phyloP scores from a whole-genome alignment of 768 basidiomycete species.

The Auriscalpium vulgare region DNA sequence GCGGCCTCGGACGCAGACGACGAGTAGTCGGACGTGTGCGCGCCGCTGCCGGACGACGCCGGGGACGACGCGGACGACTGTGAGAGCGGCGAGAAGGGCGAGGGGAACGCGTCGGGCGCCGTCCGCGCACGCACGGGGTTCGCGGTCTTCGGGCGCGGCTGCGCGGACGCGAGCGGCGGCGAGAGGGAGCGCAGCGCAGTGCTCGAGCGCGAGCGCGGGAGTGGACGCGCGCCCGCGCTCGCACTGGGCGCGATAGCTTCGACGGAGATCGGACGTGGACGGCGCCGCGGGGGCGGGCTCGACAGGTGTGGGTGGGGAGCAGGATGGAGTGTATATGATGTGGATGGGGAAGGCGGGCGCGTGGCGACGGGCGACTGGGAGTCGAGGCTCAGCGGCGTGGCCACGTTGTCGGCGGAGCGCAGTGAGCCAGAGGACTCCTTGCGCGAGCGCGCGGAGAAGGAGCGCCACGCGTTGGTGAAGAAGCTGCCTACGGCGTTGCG shows the following conservation, averaged over 20 bases:
- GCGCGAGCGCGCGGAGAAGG: background rate
- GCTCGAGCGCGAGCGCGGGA: background rate
- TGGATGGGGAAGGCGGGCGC: background rate
- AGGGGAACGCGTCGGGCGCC: background rate
- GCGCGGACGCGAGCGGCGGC: background rate
- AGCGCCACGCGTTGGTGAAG: constrained; percentile 16
- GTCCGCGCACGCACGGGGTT: background rate
- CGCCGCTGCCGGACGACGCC: background rate
- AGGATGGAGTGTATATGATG: background rate
- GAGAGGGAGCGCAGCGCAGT: background rate
- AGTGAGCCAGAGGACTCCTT: constrained; percentile 3
- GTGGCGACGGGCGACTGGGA: background rate
- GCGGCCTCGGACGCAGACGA: background rate
- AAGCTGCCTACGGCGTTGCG: constrained; percentile 16
- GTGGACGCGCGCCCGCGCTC: background rate
- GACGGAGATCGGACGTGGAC: constrained; percentile 9
- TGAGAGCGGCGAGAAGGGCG: background rate
- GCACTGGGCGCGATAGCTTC: background rate
- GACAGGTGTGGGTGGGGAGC: background rate
- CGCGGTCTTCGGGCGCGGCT: background rate
- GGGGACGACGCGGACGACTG: background rate
- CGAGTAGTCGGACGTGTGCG: background rate
- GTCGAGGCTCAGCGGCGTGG: background rate
- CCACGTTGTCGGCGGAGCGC: background rate
- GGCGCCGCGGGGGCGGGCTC: background rate